Evolutionary conservation across 2,329 filamentous ascomycete species (phyloP).

Genomic region (Talaromyces sp.): DNA sequence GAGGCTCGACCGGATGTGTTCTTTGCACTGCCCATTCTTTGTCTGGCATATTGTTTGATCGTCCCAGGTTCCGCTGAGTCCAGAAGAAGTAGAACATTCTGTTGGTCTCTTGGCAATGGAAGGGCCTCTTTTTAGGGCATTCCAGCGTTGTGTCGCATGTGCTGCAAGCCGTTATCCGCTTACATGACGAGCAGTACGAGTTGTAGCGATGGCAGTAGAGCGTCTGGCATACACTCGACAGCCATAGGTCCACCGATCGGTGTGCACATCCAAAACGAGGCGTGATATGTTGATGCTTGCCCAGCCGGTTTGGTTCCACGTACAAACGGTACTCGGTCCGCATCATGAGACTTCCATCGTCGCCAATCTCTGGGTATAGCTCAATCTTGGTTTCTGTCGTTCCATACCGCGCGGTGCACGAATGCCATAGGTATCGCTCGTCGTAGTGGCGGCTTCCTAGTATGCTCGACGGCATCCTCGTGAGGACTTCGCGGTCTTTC

Average conservation of each 20-base stretch:
- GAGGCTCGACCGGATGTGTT: slow-evolving; percentile 33
- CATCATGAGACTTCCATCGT: slow-evolving; percentile 26
- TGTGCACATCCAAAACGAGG: slow-evolving; percentile 38
- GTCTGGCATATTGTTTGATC: slow-evolving; percentile 24
- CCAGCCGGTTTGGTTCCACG: slow-evolving; percentile 29
- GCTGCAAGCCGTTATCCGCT: slow-evolving; percentile 32
- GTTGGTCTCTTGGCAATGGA: slow-evolving; percentile 20
- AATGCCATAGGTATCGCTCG: slow-evolving; percentile 35
- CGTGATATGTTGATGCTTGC: slow-evolving; percentile 34
- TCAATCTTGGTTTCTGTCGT: slow-evolving; percentile 30
- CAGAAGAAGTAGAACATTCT: slow-evolving; percentile 31
- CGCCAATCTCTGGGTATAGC: slow-evolving; percentile 31
- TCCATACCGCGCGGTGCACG: slow-evolving; percentile 31
- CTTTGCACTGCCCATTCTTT: slow-evolving; percentile 30
- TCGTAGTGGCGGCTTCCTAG: slow-evolving; percentile 23
- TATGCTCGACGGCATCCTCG: slow-evolving; percentile 21
- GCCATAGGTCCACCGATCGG: slow-evolving; percentile 36
- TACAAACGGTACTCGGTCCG: slow-evolving; percentile 36
- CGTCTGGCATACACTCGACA: slow-evolving; percentile 35
- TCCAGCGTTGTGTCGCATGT: slow-evolving; percentile 29
- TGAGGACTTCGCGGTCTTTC: slow-evolving; percentile 23
- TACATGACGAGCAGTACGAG: slow-evolving; percentile 29
- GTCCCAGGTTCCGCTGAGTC: slow-evolving; percentile 31
- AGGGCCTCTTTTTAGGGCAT: slow-evolving; percentile 31
- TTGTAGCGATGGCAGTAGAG: slow-evolving; percentile 32